phyloP scores from a whole-genome alignment of 140 eudicot genomes.

The Erigeron philadelphicus region DNA sequence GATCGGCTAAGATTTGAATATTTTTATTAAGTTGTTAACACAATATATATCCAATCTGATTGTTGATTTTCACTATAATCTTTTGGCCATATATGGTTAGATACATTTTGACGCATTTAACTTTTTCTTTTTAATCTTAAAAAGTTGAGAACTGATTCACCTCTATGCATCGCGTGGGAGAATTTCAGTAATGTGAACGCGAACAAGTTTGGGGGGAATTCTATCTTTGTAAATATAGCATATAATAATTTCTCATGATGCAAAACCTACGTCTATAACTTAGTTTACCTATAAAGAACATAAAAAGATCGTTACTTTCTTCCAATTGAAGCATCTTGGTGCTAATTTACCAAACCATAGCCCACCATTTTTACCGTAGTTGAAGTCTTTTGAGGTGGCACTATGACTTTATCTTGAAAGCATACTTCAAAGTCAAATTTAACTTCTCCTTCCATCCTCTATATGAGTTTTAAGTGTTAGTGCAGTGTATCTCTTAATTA shows the following conservation, averaged over 20 bases:
- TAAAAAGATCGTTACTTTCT: conserved; percentile 10
- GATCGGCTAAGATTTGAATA: no score
- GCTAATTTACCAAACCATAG: conserved; percentile 35
- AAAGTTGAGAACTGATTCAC: no score
- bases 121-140: no score
- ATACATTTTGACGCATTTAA: no score
- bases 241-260: conserved; percentile 22
- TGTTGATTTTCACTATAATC: no score
- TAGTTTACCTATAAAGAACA: conserved; percentile 28
- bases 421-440: conserved; percentile 27
- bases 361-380: conserved; percentile 30
- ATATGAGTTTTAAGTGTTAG: neutral
- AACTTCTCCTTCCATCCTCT: conserved; percentile 16
- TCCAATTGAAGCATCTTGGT: conserved; percentile 25
- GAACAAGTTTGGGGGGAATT: neutral
- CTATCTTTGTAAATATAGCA: neutral
- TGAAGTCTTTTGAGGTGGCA: conserved; percentile 29
- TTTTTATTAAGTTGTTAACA: no score
- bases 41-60: no score
- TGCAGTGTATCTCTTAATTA: neutral
- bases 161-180: no score
- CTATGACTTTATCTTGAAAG: conserved; percentile 6
- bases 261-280: conserved; percentile 22
- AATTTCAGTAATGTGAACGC: no score
- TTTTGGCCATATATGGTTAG: no score